Evolutionary conservation across 2,329 filamentous ascomycete species (phyloP).

Genomic region (Stemphylium vesicarium): DNA sequence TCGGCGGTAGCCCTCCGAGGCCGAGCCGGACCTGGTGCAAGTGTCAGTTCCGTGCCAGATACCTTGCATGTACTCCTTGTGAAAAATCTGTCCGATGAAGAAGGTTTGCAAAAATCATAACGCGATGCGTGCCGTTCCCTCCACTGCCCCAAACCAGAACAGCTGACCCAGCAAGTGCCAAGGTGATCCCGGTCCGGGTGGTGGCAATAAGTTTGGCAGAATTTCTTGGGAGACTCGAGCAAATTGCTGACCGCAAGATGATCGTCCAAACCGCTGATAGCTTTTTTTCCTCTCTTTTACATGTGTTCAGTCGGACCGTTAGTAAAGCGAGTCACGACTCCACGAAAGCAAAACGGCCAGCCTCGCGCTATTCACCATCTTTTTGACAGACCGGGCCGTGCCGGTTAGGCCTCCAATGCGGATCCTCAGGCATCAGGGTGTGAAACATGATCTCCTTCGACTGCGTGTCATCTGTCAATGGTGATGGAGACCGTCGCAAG

Average conservation of each 20-base stretch:
- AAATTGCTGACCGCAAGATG: background rate
- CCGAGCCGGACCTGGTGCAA: background rate
- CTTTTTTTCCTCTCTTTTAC: too few species aligned
- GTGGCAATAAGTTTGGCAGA: background rate
- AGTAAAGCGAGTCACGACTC: background rate
- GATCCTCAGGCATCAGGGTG: slow-evolving; percentile 11
- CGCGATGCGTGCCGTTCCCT: background rate
- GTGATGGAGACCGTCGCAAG: background rate
- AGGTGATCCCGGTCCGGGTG: background rate
- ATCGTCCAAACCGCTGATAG: background rate
- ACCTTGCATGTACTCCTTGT: background rate
- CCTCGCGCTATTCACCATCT: background rate
- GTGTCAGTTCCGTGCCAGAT: background rate
- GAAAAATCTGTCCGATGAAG: background rate
- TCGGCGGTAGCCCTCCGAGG: slow-evolving; percentile 6
- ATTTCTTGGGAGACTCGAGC: background rate
- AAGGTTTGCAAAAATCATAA: slow-evolving; percentile 2
- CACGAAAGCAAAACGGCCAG: background rate
- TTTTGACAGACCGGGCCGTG: slow-evolving; percentile 36
- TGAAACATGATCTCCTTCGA: slow-evolving; percentile 15
- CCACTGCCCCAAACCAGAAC: background rate
- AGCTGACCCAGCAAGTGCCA: background rate
- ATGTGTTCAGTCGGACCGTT: background rate
- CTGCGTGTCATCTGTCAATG: slow-evolving; percentile 13
- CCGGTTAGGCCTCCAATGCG: slow-evolving; percentile 20